These are phyloP conservation scores for Leccinum fuscescens DNA, from an alignment of 1,284 basidiomycete species.

Conservation along the genomic window DNA sequence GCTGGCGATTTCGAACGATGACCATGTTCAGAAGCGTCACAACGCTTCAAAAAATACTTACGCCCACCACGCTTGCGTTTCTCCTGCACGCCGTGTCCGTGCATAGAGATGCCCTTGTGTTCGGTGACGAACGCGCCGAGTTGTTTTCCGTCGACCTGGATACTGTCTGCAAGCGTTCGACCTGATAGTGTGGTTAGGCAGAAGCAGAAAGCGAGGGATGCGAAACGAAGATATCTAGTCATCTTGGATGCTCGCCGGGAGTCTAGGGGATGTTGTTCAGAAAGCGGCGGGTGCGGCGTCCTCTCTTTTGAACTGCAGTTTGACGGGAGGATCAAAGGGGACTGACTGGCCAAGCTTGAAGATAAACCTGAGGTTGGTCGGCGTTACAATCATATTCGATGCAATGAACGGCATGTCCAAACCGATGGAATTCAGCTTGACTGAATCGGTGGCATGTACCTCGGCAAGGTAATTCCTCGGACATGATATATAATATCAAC, in stretches of 20 bases:
- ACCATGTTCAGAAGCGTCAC: conserved; percentile 16
- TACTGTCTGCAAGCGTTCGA: conserved; percentile 6
- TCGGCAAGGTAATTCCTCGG: background rate
- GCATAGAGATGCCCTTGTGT: background rate
- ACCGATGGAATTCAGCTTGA: conserved; percentile 17
- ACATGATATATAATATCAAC: background rate
- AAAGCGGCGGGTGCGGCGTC: background rate
- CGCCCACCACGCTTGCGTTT: conserved; percentile 20
- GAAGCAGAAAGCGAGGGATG: conserved; percentile 13
- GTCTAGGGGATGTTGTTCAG: background rate
- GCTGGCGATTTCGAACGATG: conserved; percentile 17
- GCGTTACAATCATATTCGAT: background rate
- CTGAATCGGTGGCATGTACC: background rate
- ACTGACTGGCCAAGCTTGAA: background rate
- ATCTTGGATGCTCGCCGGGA: conserved; percentile 9
- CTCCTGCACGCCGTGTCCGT: conserved; percentile 10
- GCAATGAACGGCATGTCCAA: conserved; percentile 2
- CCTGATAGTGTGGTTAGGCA: conserved; percentile 4
- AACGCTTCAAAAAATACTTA: conserved; percentile 18
- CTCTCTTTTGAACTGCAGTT: background rate
- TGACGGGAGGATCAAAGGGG: background rate
- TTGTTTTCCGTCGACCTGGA: conserved; percentile 1
- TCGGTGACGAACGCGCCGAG: conserved; percentile 1
- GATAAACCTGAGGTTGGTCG: background rate
- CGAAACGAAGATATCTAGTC: conserved; percentile 7